Base-by-base conservation (phyloP, 805 yeast species). In the Myxozyma monticola region DNA sequence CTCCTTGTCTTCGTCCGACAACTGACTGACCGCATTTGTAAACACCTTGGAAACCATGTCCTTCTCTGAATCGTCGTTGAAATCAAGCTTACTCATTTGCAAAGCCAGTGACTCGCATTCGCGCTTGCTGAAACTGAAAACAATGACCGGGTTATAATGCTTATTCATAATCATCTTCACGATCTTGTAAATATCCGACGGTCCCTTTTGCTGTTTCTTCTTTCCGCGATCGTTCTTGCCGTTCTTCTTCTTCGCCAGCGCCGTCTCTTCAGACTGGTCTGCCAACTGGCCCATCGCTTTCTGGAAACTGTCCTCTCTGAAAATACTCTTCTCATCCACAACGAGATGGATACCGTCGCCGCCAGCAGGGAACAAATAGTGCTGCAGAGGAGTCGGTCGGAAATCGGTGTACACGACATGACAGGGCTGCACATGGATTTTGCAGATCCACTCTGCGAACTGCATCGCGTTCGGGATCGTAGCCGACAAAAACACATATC, bases 361-460 rank as follows among this genome's bases (percentile, higher is more conserved):
- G 49, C 90, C 95, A n/a, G 96, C 95, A 24, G 99, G 99, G 74
- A 93, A 93, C 46, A 93, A 73, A 64, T 93, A 93, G 71, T 93
- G 99, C 69, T 93, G 99, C 60, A 93, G 74, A 1, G 99, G 99
- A 5, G 99, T 93, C 33, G 99, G 99, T 68, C 99, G 84, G 78
- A 91, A 93, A 72, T 93, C 96, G 0, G 99, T 93, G 70, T 93
- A 93, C 18, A 93, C 99, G 68, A 93, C 95, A 69, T 93, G 98
- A 67, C 99, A 93, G 4, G 99, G 99, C 69, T 95, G 99, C 38
- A 79, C 76, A 67, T 93, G 99, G 48, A 85, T 90, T 64, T 88
- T 85, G 67, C 96, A 90, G 51, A 93, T 88, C 99, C 99, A 93
- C 69, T 91, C 96, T 1, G 80, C 71, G 3, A 79, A 61, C 53